Conservation (phyloP, 257 asterid species). For the Voacanga thouarsii region DNA sequence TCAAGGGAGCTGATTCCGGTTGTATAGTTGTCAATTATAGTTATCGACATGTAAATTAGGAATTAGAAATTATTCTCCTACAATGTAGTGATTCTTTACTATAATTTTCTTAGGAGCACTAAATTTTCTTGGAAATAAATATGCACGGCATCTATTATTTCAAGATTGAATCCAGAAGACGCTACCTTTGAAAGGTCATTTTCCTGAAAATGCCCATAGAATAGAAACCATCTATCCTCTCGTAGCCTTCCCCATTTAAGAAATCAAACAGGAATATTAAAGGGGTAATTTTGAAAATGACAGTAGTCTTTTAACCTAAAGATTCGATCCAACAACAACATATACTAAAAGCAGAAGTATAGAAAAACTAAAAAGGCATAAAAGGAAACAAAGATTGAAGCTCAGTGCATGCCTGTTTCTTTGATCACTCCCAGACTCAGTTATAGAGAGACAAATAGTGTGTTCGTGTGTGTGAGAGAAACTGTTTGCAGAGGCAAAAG, state of each 20-base stretch:
- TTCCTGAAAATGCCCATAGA: background rate
- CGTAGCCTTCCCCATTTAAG: background rate
- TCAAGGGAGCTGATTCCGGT: no score
- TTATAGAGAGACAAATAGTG: background rate
- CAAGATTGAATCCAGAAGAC: background rate
- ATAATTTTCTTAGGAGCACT: no score
- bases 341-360: slow-evolving; percentile 19
- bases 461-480: slow-evolving; percentile 18
- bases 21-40: no score
- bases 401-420: slow-evolving; percentile 62
- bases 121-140: no score
- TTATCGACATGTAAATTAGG: no score
- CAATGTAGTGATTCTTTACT: no score
- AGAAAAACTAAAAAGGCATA: slow-evolving; percentile 15
- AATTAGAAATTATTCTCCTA: no score
- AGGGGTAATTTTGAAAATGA: slow-evolving; percentile 12
- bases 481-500: background rate
- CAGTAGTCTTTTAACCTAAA: slow-evolving; percentile 21
- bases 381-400: slow-evolving; percentile 31
- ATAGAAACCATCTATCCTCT: background rate
- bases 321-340: slow-evolving; percentile 19
- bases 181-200: slow-evolving; percentile 1
- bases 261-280: background rate
- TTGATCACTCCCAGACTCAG: slow-evolving; percentile 21
- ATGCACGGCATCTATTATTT: no score